Base-by-base conservation (phyloP, 495 filamentous ascomycete species). In the Cercophora scortea region DNA sequence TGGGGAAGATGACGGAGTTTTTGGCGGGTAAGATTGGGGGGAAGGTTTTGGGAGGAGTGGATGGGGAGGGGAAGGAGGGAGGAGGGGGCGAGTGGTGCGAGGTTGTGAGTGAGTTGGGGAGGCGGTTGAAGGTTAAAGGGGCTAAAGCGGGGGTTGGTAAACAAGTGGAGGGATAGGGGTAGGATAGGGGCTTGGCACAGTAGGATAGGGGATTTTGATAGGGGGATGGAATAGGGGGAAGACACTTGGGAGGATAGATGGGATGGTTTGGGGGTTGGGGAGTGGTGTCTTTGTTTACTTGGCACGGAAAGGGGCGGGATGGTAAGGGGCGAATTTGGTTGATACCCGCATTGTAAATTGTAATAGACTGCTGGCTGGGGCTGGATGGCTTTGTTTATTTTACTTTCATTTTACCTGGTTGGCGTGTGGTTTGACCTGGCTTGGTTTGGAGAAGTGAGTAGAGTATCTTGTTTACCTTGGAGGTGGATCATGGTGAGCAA, bases 1-100 rank as follows among this genome's bases (percentile, higher is more conserved):
- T 73, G 61, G 74, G 68, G 17, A 86, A 83, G 60, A 82, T 89
- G 72, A 52, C 53, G 32, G 81, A 84, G 45, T 86, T 84, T 53
- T 58, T 87, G 42, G 56, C 65, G 25, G 67, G 63, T 33, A 75
- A 68, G 53, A 62, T 82, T 42, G 77, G 78, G 13, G 58, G 60
- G 45, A 46, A 34, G 8, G 61, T 69, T 5, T 18, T 41, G 13
- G 50, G 47, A 0, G 68, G 61, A n/a, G 53, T 42, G 1, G 68
- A 64, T 32, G 5, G 5, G 5, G 25, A 25, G 25, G 25, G 25
- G 25, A 25, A 25, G n/a, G n/a, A n/a, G n/a, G n/a, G n/a, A n/a
- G n/a, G n/a, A n/a, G 53, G 59, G 41, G 47, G 58, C 6, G 61
- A 55, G 15, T 88, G 85, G 85, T 74, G 69, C 40, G 69, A 73